Evolutionary conservation across 345 rosid species (phyloP), one percentile per base, ranked within the genome.

Genomic region (Xanthoceras sorbifolium): DNA sequence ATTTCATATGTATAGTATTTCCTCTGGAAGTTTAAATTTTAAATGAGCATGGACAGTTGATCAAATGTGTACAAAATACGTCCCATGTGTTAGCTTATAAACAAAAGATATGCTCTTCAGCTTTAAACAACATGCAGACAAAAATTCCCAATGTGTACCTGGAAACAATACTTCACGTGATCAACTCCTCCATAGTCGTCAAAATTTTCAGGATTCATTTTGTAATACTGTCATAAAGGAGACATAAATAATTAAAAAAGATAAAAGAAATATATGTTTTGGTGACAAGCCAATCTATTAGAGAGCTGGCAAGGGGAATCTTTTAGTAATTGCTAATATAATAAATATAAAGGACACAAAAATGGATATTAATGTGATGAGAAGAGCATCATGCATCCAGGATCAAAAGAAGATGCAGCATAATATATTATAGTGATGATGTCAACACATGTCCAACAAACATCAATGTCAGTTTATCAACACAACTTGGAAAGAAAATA

Each of bases 161-260:
- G 90, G 79, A 93, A 91, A 84, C 99, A 95, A 82, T 95, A 95
- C 67, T 80, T 85, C 67, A 93, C 88, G 44, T 95, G 98, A 15
- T 92, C 98, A n/a, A 93, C 84, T 60, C 98, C 95, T 69, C 95
- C 93, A 76, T 81, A 78, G 63, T 82, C 87, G 46, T 90, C 93
- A 59, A 80, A 90, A 72, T 88, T 91, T 80, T 76, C 72, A 63
- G 87, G 85, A 87, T 89, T 86, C 99, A 95, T 95, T 86, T 95
- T 91, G 88, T 90, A 95, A 86, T 90, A 95, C 99, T 95, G 80
- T 67, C 69, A 72, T 63, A 42, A 62, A 63, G 70, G 61, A n/a
- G 3, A 50, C 12, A 31, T 0, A 38, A 15, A 42, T 32, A 72
- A 32, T 34, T 71, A 74, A 80, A 74, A 65, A 74, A 22, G 61